These are phyloP conservation scores for Trichophyton rubrum DNA, from an alignment of 2,329 filamentous ascomycete genomes.

Conservation along the genomic window DNA sequence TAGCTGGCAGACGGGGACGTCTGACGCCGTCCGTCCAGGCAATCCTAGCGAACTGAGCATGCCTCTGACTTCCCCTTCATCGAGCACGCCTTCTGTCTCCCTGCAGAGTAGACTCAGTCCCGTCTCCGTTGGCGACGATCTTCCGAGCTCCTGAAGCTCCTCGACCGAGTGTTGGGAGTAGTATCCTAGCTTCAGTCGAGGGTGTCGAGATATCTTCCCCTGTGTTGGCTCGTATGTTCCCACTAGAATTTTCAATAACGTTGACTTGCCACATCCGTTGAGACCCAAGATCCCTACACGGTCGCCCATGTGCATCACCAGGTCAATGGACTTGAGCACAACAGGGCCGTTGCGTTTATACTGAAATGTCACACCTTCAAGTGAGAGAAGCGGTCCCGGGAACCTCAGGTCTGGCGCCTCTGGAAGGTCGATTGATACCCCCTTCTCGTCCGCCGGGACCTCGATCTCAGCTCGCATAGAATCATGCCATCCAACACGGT, in stretches of 20 bases:
- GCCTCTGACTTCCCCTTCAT: conserved; percentile 56
- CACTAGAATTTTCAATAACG: conserved; percentile 59
- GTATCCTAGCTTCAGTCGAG: conserved; percentile 58
- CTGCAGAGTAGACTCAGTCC: conserved; percentile 51
- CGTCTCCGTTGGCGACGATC: conserved; percentile 43
- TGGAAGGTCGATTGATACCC: conserved; percentile 47
- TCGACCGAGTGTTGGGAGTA: conserved; percentile 74
- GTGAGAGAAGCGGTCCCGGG: conserved; percentile 57
- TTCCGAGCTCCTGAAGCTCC: conserved; percentile 46
- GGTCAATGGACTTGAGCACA: conserved; percentile 50
- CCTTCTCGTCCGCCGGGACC: conserved; percentile 49
- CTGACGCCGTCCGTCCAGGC: conserved; percentile 55
- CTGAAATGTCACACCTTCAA: conserved; percentile 56
- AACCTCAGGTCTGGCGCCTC: conserved; percentile 59
- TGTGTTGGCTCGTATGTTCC: conserved; percentile 45
- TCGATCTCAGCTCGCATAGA: conserved; percentile 56
- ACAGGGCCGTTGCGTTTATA: conserved; percentile 40
- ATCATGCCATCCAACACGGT: conserved; percentile 51
- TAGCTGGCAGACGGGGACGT: conserved; percentile 59
- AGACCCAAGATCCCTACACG: conserved; percentile 64
- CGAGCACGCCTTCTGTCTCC: conserved; percentile 41
- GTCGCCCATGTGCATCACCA: conserved; percentile 61
- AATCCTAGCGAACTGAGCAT: conserved; percentile 59
- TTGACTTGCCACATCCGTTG: conserved; percentile 74
- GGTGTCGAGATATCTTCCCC: conserved; percentile 53